A percentile compares a stretch with the other conserved stretches of the same genome.
Evolutionary conservation across 805 yeast species (phyloP).

Genomic region (Wickerhamomyces hampshirensis): DNA sequence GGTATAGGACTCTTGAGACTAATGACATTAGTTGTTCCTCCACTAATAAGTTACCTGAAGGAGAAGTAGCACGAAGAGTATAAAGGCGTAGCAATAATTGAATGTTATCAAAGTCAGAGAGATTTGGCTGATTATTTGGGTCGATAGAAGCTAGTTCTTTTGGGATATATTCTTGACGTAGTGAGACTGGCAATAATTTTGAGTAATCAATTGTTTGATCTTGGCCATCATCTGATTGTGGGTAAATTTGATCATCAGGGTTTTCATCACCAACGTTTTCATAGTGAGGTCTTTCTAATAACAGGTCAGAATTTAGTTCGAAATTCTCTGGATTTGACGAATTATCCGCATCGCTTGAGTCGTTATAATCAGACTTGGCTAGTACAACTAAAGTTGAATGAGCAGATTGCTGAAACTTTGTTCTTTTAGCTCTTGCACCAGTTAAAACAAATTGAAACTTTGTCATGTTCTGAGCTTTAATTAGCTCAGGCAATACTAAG

Average conservation of each 20-base stretch:
- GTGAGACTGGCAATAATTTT: constrained; percentile 57
- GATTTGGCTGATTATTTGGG: constrained; percentile 76
- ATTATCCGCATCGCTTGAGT: constrained; percentile 29
- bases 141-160: constrained; percentile 47
- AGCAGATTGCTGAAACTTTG: constrained; percentile 72
- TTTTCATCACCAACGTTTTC: constrained; percentile 53
- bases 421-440: constrained; percentile 85
- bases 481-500: constrained; percentile 48
- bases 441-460: constrained; percentile 64
- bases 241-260: constrained; percentile 35
- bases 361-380: constrained; percentile 46
- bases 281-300: constrained; percentile 70
- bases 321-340: constrained; percentile 48
- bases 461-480: constrained; percentile 53
- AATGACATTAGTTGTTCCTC: constrained; percentile 82
- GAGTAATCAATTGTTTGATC: constrained; percentile 33
- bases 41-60: constrained; percentile 62
- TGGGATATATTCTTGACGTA: constrained; percentile 62
- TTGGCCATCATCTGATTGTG: constrained; percentile 32
- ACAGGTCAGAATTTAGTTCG: constrained; percentile 66
- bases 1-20: constrained; percentile 63
- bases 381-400: constrained; percentile 70
- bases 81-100: constrained; percentile 68
- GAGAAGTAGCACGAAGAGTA: constrained; percentile 62
- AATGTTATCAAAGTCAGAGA: constrained; percentile 66